Evolutionary conservation across 345 rosid genomes (phyloP).

Genomic region (Gynandropsis gynandra): DNA sequence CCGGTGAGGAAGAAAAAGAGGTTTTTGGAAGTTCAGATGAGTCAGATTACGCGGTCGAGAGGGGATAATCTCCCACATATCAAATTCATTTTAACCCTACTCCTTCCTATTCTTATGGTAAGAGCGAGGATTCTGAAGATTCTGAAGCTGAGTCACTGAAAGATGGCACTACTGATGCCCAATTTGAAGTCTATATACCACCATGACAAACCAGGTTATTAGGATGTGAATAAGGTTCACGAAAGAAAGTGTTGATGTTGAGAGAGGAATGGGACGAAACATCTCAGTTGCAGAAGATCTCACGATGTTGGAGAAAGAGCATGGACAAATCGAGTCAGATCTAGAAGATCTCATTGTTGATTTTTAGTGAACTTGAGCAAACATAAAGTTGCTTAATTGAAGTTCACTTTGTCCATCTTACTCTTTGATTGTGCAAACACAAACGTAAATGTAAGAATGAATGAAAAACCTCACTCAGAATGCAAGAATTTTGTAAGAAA

Average conservation of each 20-base stretch:
- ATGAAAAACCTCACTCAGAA: no score
- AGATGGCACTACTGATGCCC: conserved; percentile 26
- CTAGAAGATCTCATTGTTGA: no score
- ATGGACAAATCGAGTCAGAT: no score
- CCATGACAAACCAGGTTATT: conserved; percentile 22
- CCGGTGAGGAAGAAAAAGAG: conserved; percentile 26
- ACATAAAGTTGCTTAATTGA: no score
- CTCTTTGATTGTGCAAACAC: no score
- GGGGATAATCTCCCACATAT: conserved; percentile 39
- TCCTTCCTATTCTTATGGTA: conserved; percentile 40
- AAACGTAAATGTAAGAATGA: no score
- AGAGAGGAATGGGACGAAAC: conserved; percentile 17
- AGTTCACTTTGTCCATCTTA: no score
- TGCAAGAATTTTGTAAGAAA: no score
- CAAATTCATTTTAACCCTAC: conserved; percentile 32
- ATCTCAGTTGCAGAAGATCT: conserved; percentile 22
- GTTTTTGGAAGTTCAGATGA: conserved; percentile 20
- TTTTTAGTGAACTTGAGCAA: no score
- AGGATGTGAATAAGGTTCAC: conserved; percentile 23
- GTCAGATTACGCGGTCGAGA: conserved; percentile 27
- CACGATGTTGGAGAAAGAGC: background rate
- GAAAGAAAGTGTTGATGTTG: conserved; percentile 16
- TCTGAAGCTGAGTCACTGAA: conserved; percentile 35
- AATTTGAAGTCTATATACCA: conserved; percentile 22
- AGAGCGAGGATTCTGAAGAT: conserved; percentile 23